Evolutionary conservation across 2,329 filamentous ascomycete genomes (phyloP), one percentile per base, ranked within the genome.

Genomic region (Blastomyces parvus): DNA sequence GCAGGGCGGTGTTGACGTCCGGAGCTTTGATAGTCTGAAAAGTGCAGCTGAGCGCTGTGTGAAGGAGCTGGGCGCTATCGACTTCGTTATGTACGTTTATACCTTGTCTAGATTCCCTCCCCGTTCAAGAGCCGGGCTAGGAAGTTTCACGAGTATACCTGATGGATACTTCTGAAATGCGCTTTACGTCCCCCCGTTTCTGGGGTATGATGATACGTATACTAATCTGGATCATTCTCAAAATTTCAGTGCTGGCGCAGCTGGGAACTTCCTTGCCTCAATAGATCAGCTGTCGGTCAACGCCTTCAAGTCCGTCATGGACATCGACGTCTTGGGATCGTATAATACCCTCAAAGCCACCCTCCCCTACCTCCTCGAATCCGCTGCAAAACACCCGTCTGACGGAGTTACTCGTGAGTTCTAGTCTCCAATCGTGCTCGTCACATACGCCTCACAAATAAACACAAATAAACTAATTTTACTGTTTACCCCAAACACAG

Each of bases 261-360:
- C 94, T 22, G 94, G 94, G 64, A 99, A 99, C 77, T 99, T 97
- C 76, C 82, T 99, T 27, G 88, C 91, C 0, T 89, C 93, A 4
- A 88, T 97, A 65, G 84, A 88, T 50, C 88, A 88, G 66, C 84
- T 97, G 59, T 91, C 86, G 50, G 78, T 89, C 64, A 97, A 97
- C 73, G 94, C 90, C 3, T 96, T 99, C 85, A 95, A 92, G 76
- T 83, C 90, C 0, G 94, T 99, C 67, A 93, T 97, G 70, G 94
- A 97, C 66, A 99, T 99, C 71, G 94, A 97, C 74, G 88, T 96
- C 2, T 77, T 97, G 44, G 94, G 94, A 40, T 95, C 90, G 19
- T 99, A 89, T 79, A 96, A 97, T 79, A 96, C 91, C 2, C 82
- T 96, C 72, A 97, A 97, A 78, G 91, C 93, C 3, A 94, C 91